A percentile compares a stretch with the other conserved stretches of the same genome.
phyloP scores from a whole-genome alignment of 2,329 filamentous ascomycete species.

The Raffaelea arxii region DNA sequence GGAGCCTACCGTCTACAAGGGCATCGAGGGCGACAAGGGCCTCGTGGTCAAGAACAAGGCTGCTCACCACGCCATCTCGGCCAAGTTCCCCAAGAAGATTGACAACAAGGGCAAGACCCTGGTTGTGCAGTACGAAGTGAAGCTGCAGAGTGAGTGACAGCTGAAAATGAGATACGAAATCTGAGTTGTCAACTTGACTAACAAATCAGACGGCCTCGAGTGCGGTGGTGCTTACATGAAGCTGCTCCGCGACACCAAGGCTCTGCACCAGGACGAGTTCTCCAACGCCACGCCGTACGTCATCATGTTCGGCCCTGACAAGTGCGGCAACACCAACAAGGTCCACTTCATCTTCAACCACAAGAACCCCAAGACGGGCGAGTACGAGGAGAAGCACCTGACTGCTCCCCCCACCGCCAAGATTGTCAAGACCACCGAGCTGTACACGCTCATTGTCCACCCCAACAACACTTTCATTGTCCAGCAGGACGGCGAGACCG shows the following conservation, averaged over 20 bases:
- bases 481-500: conserved; percentile 78
- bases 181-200: background rate
- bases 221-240: conserved; percentile 99
- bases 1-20: conserved; percentile 83
- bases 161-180: background rate
- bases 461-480: conserved; percentile 94
- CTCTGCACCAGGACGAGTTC: conserved; percentile 95
- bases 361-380: conserved; percentile 99
- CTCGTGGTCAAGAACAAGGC: conserved; percentile 97
- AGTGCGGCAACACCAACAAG: conserved; percentile 99
- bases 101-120: conserved; percentile 96
- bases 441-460: conserved; percentile 95
- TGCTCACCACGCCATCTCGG: conserved; percentile 97
- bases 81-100: conserved; percentile 94
- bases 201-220: conserved; percentile 68
- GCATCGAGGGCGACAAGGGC: conserved; percentile 90
- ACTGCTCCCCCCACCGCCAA: conserved; percentile 72
- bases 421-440: conserved; percentile 83
- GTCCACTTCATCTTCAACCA: conserved; percentile 98
- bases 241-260: conserved; percentile 95
- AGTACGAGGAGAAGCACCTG: conserved; percentile 99
- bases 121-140: conserved; percentile 98
- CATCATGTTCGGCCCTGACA: conserved; percentile 99
- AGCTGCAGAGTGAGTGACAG: conserved; percentile 76
- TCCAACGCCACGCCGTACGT: conserved; percentile 95